Evolutionary conservation across 164 flowering plant species (phyloP), one percentile per base, ranked within the genome.

Genomic region (Litsea cubeba): DNA sequence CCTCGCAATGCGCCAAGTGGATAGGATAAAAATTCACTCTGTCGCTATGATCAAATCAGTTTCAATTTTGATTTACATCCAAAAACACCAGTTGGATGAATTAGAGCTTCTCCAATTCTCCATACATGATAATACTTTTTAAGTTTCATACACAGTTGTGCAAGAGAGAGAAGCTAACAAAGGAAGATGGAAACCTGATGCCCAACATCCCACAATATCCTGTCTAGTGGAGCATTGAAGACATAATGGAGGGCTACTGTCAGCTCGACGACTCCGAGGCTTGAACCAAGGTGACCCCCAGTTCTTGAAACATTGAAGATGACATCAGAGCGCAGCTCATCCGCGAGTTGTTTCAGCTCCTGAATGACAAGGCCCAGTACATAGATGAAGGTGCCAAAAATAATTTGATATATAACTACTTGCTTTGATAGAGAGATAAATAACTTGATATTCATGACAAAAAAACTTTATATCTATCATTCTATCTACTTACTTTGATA

Each of bases 191-290:
- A 0, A 28, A 95, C 99, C 97, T 93, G 99, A 82, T 95, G 99
- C 58, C 99, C 99, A 78, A 93, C 98, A 85, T 93, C 98, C 99
- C 98, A 93, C 1, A 93, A 79, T 46, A 91, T 88, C 82, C 70
- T 86, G 72, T 95, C 99, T 74, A 87, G 86, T 75, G 98, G 98
- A 23, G 90, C 71, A 80, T 92, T 91, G 74, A 95, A 95, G 57
- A 95, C 92, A 82, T 89, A 91, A 74, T 95, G 99, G 78, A 95
- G 97, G 71, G 99, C 99, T 75, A 93, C 97, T 3, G 99, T 91
- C 32, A 95, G 92, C 87, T 95, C 98, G 17, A 95, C 90, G 18
- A 95, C 97, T 18, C 98, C 98, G 10, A 95, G 94, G 85, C 98
- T 93, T 1, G 99, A 95, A 72, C 99, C 98, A 63, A 95, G 86